Evolutionary conservation across 164 flowering plant genomes (phyloP).

Genomic region (Chimonanthus salicifolius): DNA sequence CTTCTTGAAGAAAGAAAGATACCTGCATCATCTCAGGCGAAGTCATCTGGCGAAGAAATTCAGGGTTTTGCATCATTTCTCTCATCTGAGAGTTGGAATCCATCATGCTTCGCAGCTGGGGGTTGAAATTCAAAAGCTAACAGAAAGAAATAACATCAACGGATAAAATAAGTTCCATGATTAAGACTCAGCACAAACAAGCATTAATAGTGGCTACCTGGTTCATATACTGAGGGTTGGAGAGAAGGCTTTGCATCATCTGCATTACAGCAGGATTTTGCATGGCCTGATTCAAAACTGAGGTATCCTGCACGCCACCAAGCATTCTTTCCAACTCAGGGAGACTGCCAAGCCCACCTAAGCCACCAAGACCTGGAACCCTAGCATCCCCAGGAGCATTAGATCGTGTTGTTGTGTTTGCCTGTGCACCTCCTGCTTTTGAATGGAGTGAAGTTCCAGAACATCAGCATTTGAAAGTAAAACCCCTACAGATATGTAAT

Average conservation of each 20-base stretch:
- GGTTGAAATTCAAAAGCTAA: constrained; percentile 38
- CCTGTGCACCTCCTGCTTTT: constrained; percentile 47
- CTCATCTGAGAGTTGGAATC: constrained; percentile 52
- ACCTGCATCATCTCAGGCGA: constrained; percentile 75
- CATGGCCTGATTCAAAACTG: constrained; percentile 56
- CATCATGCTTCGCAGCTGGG: constrained; percentile 45
- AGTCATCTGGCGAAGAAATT: constrained; percentile 55
- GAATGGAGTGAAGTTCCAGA: constrained; percentile 1
- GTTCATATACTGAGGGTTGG: constrained; percentile 62
- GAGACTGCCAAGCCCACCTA: constrained; percentile 54
- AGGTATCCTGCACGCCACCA: constrained; percentile 52
- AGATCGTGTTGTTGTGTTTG: constrained; percentile 50
- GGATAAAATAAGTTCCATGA: background rate
- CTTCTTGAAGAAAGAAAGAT: background rate
- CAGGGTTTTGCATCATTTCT: constrained; percentile 79
- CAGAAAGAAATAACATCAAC: constrained; percentile 4
- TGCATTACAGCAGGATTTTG: constrained; percentile 88
- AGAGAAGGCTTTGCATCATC: constrained; percentile 70
- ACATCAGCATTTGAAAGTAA: background rate
- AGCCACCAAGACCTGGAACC: constrained; percentile 46
- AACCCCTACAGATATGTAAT: background rate
- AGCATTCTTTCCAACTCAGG: constrained; percentile 58
- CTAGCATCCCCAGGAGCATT: constrained; percentile 49
- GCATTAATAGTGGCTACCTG: constrained; percentile 28
- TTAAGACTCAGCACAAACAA: background rate